Evolutionary conservation across 495 filamentous ascomycete genomes (phyloP), one percentile per base, ranked within the genome.

Genomic region (Lichenothelia convexa): DNA sequence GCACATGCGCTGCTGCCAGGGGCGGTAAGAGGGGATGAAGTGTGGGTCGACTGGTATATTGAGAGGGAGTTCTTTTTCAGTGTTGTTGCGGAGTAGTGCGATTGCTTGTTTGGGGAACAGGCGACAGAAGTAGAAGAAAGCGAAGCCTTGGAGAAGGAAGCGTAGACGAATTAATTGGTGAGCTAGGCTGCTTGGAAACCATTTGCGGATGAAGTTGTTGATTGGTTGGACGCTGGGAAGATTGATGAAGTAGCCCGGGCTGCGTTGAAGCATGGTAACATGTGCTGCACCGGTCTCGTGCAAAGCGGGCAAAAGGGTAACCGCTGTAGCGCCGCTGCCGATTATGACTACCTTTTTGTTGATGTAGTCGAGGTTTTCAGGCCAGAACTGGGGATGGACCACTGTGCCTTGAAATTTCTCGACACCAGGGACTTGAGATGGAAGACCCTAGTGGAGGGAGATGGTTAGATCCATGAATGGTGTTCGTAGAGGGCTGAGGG

Each of bases 1-100:
- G 44, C 80, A 82, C 0, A 86, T 53, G 0, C 81, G 70, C 50
- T 89, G 79, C 17, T 83, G 66, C 64, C 76, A 84, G 4, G 75
- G 75, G 32, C 67, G 64, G 46, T 89, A 89, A 11, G 45, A 42
- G 0, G 81, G 81, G 18, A 65, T 66, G 61, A 86, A 89, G 47
- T 84, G 71, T 2, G 71, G 71, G 24, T 78, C 69, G 23, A 64
- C 41, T 9, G 68, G 60, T 27, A 78, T 57, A 30, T 57, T 57
- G 3, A 46, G 36, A 3, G 76, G 75, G 2, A 87, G 63, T 22
- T 68, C 60, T 13, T 46, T 36, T 21, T 55, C 47, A 11, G 65
- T 61, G 17, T 38, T 43, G 5, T 45, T 38, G 11, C 47, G 49
- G 4, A 85, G 36, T n/a, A 71, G 19, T 36, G 50, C 58, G 8